Percentiles rank a stretch among this genome's conserved stretches.
These are phyloP conservation scores for Nidularia pulvinata DNA, from an alignment of 768 basidiomycete genomes.

Conservation along the genomic window DNA sequence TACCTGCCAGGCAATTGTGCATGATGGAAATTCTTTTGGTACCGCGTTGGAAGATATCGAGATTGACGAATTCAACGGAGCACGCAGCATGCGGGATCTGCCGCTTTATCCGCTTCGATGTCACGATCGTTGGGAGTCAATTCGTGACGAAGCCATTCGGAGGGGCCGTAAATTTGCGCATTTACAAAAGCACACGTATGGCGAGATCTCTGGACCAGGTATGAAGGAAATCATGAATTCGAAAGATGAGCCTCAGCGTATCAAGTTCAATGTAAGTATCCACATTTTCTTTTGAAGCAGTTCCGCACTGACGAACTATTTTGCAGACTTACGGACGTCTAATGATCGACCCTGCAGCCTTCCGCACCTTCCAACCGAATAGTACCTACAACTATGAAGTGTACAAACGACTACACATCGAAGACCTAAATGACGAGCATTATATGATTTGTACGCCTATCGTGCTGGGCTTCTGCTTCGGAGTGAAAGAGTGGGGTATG, in stretches of 20 bases:
- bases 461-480: conserved; percentile 19
- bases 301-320: background rate
- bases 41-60: background rate
- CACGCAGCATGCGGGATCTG: conserved; percentile 1
- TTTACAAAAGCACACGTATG: background rate
- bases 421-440: conserved; percentile 16
- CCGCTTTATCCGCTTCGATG: background rate
- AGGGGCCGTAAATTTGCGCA: conserved; percentile 1
- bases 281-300: background rate
- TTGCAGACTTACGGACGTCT: conserved; percentile 17
- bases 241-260: background rate
- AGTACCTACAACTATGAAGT: conserved; percentile 11
- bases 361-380: conserved; percentile 15
- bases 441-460: conserved; percentile 21
- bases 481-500: conserved; percentile 22
- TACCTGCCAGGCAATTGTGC: background rate
- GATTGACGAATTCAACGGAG: conserved; percentile 1
- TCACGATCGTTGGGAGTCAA: background rate
- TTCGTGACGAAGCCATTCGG: background rate
- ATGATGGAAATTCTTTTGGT: conserved; percentile 4
- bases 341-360: conserved; percentile 21
- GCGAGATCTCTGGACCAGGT: conserved; percentile 6
- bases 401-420: conserved; percentile 6
- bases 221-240: background rate
- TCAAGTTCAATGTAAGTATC: background rate